Percentiles rank a stretch among this genome's conserved stretches.
Conservation (phyloP, 2,329 filamentous ascomycete species). For the Lachnellula willkommii region DNA sequence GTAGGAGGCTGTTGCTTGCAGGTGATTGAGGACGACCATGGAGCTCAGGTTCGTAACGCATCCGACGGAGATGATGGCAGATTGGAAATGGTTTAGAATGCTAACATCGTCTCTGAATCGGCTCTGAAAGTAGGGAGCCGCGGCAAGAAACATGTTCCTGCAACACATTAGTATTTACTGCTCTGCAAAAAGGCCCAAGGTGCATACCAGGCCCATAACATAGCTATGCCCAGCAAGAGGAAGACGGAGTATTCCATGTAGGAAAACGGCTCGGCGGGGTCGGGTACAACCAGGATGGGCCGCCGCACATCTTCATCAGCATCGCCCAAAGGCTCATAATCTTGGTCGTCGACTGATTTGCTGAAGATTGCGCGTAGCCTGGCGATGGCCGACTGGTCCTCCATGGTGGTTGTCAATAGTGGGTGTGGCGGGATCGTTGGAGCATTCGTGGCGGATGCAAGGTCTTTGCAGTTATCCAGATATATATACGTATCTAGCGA, state of each 20-base stretch:
- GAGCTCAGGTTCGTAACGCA: slow-evolving; percentile 75
- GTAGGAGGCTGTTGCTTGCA: slow-evolving; percentile 81
- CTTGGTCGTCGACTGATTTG: slow-evolving; percentile 16
- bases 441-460: slow-evolving; percentile 4
- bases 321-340: slow-evolving; percentile 25
- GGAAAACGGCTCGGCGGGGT: slow-evolving; percentile 57
- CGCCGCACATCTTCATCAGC: slow-evolving; percentile 16
- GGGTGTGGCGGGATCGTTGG: slow-evolving; percentile 5
- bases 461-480: background rate
- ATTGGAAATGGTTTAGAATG: slow-evolving; percentile 79
- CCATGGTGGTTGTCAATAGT: slow-evolving; percentile 3
- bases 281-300: slow-evolving; percentile 14
- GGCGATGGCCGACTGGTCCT: slow-evolving; percentile 15
- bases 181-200: slow-evolving; percentile 9
- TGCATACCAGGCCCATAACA: slow-evolving; percentile 93
- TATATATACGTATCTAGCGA: background rate
- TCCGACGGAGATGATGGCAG: slow-evolving; percentile 80
- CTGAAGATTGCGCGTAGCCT: slow-evolving; percentile 23
- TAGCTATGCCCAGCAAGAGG: slow-evolving; percentile 77
- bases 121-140: slow-evolving; percentile 83
- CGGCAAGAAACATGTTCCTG: slow-evolving; percentile 98
- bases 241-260: slow-evolving; percentile 86
- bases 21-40: slow-evolving; percentile 70
- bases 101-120: slow-evolving; percentile 68
- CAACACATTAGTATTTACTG: slow-evolving; percentile 5